Evolutionary conservation across 805 yeast species (phyloP), one percentile per base, ranked within the genome.

Genomic region (Tetrapisispora arboricola): DNA sequence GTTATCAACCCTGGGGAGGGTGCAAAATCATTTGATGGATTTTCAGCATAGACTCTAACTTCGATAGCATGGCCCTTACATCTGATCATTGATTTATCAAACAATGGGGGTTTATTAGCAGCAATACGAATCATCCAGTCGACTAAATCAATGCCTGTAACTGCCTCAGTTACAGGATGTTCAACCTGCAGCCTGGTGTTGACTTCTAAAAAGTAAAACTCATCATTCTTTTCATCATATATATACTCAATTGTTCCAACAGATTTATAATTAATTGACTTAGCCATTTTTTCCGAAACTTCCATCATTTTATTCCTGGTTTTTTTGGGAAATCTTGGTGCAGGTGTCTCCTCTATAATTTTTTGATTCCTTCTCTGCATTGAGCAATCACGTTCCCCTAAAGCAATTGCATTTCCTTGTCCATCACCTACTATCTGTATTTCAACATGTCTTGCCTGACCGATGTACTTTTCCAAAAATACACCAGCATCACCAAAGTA

Each of bases 191-290:
- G 73, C 59, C 98, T 79, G 11, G 98, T 94, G 60, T 90, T 90
- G 49, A 90, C 97, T 63, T 90, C 98, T 56, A 90, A 70, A 67
- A 90, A 90, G 68, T 90, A 90, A 61, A 90, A 92, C 58, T 81
- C 92, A 58, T 88, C 90, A 51, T 94, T 70, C 41, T 63, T 71
- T 55, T 82, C 81, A 58, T 92, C 97, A 57, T 84, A 90, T 54
- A 90, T 88, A 60, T 80, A 90, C 65, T 90, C 98, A 53, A 92
- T 95, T 6, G 98, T 90, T 62, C 97, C 98, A 31, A 97, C 98
- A 65, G 95, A 79, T 65, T 85, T 87, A 67, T 92, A 90, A 53
- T 84, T 80, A 80, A 92, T 77, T 20, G 81, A 67, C 2, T 87
- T 66, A 36, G 81, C 96, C 47, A 90, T 69, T 40, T 78, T 80